Evolutionary conservation across 1,284 basidiomycete genomes (phyloP).

Genomic region (Ganoderma leucocontextum): DNA sequence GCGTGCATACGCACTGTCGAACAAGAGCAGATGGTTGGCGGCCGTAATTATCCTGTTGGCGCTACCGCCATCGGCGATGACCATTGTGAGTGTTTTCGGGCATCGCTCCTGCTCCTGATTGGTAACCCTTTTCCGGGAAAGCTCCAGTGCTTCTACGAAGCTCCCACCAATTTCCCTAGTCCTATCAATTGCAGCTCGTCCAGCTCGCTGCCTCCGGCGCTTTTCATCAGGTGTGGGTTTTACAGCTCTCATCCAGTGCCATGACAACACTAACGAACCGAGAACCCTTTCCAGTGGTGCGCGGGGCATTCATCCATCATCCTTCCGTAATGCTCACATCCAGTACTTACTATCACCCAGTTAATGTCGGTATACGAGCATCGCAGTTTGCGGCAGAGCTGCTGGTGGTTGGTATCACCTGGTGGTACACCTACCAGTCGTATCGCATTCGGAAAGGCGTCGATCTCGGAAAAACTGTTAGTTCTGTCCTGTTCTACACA

Average conservation of each 20-base stretch:
- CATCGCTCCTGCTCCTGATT: neutral
- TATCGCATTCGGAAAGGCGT: neutral
- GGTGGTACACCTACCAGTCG: neutral
- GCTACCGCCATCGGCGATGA: neutral
- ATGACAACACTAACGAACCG: too few relatives aligned
- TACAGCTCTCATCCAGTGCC: too few relatives aligned
- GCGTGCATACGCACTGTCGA: neutral
- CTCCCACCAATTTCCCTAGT: neutral
- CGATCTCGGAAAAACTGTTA: neutral
- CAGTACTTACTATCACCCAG: neutral
- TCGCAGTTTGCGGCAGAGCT: neutral
- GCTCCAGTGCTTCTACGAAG: neutral
- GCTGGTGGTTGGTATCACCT: neutral
- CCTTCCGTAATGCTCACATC: neutral
- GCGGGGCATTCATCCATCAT: too few relatives aligned
- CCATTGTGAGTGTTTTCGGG: too few relatives aligned
- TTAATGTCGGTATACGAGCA: neutral
- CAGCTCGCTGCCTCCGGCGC: too few relatives aligned
- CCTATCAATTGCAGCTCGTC: neutral
- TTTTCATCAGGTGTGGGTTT: too few relatives aligned
- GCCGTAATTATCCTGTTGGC: neutral
- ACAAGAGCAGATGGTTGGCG: neutral
- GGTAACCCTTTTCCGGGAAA: neutral
- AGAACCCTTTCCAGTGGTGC: too few relatives aligned
- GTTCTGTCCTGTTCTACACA: neutral